A percentile compares a stretch with the other conserved stretches of the same genome.
Conservation (phyloP, 805 yeast species). For the Helenozyma rhizophorensis region DNA sequence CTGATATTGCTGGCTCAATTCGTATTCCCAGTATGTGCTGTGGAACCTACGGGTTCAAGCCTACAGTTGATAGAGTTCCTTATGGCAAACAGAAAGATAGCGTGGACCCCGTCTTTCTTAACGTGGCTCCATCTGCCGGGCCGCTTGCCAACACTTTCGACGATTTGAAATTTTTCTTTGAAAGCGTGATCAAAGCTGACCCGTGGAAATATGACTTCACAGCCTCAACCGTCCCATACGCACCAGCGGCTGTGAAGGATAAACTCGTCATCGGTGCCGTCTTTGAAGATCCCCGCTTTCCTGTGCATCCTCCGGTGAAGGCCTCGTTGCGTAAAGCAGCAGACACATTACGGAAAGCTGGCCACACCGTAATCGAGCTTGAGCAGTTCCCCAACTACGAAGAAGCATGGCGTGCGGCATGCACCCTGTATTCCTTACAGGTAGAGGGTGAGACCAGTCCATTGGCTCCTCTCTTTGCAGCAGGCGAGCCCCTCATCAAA, state of each 20-base stretch:
- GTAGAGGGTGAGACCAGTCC: background rate
- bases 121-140: no score
- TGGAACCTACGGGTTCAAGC: constrained; percentile 1
- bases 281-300: background rate
- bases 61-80: background rate
- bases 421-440: background rate
- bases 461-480: background rate
- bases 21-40: background rate
- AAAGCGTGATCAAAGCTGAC: constrained; percentile 29
- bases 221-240: background rate
- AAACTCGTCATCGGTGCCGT: background rate
- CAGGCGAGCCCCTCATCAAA: constrained; percentile 1
- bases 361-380: background rate
- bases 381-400: background rate
- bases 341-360: background rate
- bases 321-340: background rate
- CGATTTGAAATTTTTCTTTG: constrained; percentile 32
- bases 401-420: background rate
- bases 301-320: background rate
- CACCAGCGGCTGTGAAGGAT: background rate
- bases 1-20: constrained; percentile 1
- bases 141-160: constrained; percentile 21
- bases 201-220: constrained; percentile 48
- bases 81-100: background rate
- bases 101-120: background rate